Evolutionary conservation across 805 yeast species (phyloP), one percentile per base, ranked within the genome.

Genomic region (Hyphopichia homilentoma): DNA sequence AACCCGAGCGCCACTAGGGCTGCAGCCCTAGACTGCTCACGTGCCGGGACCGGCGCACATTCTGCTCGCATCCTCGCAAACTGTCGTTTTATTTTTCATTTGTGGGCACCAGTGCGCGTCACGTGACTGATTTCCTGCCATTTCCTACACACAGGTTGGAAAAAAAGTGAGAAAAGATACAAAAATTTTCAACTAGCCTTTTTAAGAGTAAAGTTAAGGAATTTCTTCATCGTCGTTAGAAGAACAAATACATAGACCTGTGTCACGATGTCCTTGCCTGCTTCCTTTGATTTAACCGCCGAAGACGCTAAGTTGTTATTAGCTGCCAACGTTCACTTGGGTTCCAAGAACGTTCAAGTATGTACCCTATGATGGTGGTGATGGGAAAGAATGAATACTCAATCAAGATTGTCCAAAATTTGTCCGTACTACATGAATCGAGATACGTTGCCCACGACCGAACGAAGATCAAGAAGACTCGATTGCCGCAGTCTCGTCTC

Each of bases 251-350:
- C 9, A 20, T 20, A 20, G 7, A 32, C 24, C 27, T 24, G n/a
- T 32, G 34, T 43, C 42, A 59, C 46, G 51, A 82, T 82, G 88
- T 81, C 88, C 63, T 75, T 80, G 72, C 89, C 90, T 70, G 86
- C 84, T 74, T 76, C 86, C 63, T 81, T 83, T 74, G 86, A 81
- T 71, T 82, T 85, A 73, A 87, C 96, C 71, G 87, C 88, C 73
- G 96, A 87, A 77, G 97, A 89, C 76, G 95, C 95, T 77, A 93
- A 93, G 81, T 85, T 90, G 70, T 81, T 93, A 75, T 83, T 93
- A 77, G 97, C 98, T 71, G 98, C 98, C 71, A 90, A 90, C 87
- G 86, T 82, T 64, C 98, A 93, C 81, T 84, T 93, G 71, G 98
- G 98, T 74, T 82, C 97, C 70, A 93, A 93, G 87, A 93, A 93